phyloP scores from a whole-genome alignment of 2,329 filamentous ascomycete genomes.

The Paecilomyces fulvus region DNA sequence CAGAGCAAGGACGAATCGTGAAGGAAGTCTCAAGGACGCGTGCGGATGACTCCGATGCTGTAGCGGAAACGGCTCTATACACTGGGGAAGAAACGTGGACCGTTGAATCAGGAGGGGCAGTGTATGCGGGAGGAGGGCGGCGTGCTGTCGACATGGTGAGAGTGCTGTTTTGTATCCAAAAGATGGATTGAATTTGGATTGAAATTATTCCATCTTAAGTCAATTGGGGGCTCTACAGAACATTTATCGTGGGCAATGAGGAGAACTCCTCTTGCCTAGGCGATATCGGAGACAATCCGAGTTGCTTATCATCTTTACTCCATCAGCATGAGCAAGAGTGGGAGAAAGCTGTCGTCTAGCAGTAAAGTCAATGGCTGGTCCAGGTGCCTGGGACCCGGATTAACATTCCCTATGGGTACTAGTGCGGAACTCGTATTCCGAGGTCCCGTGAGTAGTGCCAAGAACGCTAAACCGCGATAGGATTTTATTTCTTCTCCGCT shows the following conservation, averaged over 20 bases:
- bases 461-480: background rate
- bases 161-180: background rate
- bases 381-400: background rate
- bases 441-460: background rate
- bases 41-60: conserved; percentile 19
- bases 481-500: background rate
- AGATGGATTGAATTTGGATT: background rate
- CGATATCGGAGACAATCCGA: background rate
- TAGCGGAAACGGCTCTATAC: conserved; percentile 29
- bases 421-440: background rate
- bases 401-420: background rate
- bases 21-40: conserved; percentile 40
- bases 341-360: background rate
- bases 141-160: conserved; percentile 12
- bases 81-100: conserved; percentile 28
- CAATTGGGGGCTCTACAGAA: background rate
- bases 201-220: background rate
- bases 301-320: background rate
- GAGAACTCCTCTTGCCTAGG: background rate
- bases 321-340: background rate
- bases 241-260: background rate
- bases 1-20: conserved; percentile 64
- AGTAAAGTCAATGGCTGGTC: background rate
- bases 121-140: conserved; percentile 32
- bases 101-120: conserved; percentile 25